Conservation (phyloP, 352 stramenopile genomes). For the Pythium insidiosum region DNA sequence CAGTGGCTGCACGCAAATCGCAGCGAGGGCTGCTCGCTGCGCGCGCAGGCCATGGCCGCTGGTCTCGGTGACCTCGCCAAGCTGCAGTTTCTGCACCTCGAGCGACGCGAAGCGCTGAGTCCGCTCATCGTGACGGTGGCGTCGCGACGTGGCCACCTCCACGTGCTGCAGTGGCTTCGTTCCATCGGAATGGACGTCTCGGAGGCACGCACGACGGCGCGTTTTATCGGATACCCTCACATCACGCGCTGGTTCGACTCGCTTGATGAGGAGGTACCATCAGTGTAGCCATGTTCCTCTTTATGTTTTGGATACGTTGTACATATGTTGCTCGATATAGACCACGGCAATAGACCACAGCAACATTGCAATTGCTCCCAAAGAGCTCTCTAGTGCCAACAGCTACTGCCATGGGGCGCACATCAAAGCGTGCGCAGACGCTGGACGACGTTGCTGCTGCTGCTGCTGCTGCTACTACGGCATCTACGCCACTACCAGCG, state of each 20-base stretch:
- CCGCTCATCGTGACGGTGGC: slow-evolving; percentile 11
- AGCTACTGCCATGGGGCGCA: no score
- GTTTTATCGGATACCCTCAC: slow-evolving; percentile 13
- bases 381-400: no score
- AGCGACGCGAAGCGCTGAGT: slow-evolving; percentile 13
- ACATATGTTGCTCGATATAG: no score
- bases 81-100: slow-evolving; percentile 17
- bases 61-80: slow-evolving; percentile 16
- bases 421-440: no score
- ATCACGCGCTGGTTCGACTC: slow-evolving; percentile 14
- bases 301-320: no score
- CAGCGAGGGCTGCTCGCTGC: slow-evolving; percentile 11
- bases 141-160: slow-evolving; percentile 13
- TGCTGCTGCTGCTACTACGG: no score
- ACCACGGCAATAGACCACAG: no score
- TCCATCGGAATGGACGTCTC: slow-evolving; percentile 15
- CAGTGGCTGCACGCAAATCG: slow-evolving; percentile 20
- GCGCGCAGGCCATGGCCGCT: slow-evolving; percentile 10
- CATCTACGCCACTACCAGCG: no score
- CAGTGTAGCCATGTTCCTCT: no score
- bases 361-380: no score
- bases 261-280: no score
- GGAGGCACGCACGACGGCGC: slow-evolving; percentile 8
- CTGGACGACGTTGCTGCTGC: no score
- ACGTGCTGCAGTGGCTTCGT: slow-evolving; percentile 23